Base-by-base conservation (phyloP, 148 eudicot genomes). In the Euryodendron excelsum region DNA sequence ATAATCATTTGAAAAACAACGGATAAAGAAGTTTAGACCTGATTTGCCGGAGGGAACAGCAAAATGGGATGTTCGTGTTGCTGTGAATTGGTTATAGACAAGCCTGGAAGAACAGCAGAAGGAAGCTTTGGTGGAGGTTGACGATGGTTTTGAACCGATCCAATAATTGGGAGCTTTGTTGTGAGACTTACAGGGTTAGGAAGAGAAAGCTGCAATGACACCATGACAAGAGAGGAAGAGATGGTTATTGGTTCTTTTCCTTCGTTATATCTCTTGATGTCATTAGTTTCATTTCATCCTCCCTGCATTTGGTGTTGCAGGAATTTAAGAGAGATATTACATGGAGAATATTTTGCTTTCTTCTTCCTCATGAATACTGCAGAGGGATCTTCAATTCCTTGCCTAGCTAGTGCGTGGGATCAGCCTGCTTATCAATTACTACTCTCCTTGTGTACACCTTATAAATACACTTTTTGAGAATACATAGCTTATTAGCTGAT, bases 291-390 rank as follows among this genome's bases (percentile, higher is more conserved):
- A 67, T 28, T 31, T 58, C 70, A 30, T 39, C 14, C 34, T 31
- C 50, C 41, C 8, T 69, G 13, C n/a, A 28, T 64, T 63, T 37
- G 18, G 55, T 65, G 61, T 7, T 72, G 73, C 41, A 78, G 58
- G n/a, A 41, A 76, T 64, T 15, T 64, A 73, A 63, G 75, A 69
- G 69, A 61, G 48, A 27, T 80, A 63, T 62, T 28, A 14, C 44
- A 27, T 33, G 60, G 78, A 83, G 86, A 85, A 88, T 87, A 82
- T 79, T 84, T 72, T 77, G 87, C 55, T 85, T 84, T 83, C 89
- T 87, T 85, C 82, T 23, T 85, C 75, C 67, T 68, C 36, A 52
- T 75, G 68, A 69, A 23, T 64, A 27, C 72, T 75, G 81, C 81
- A 27, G 58, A 34, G 28, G 73, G 68, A 73, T 72, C 66, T 41